Percentiles rank a stretch among this genome's conserved stretches.
Evolutionary conservation across 768 basidiomycete species (phyloP).

Genomic region (Amanita pallidorosea): DNA sequence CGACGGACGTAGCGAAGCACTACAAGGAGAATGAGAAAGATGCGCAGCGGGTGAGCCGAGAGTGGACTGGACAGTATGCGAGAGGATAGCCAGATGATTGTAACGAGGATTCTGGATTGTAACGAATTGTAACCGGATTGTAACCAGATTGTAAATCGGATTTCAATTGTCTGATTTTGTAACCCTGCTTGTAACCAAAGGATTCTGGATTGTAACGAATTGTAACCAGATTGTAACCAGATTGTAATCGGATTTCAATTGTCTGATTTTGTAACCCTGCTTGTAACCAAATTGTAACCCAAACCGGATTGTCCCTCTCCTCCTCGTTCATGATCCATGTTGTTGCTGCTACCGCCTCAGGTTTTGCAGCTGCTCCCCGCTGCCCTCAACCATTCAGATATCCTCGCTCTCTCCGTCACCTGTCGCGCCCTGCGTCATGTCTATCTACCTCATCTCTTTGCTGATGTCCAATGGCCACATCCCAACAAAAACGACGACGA

Average conservation of each 20-base stretch:
- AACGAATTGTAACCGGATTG: too few relatives aligned
- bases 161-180: too few relatives aligned
- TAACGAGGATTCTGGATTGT: too few relatives aligned
- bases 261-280: too few relatives aligned
- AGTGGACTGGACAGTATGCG: conserved; percentile 94
- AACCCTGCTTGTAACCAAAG: too few relatives aligned
- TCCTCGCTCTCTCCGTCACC: conserved; percentile 16
- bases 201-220: too few relatives aligned
- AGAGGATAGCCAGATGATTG: conserved; percentile 2
- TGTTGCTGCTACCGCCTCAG: conserved; percentile 13
- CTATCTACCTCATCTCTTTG: conserved; percentile 22
- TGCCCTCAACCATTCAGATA: conserved; percentile 11
- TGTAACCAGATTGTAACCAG: too few relatives aligned
- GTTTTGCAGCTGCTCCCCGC: conserved; percentile 16
- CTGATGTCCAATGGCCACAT: conserved; percentile 29
- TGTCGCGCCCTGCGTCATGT: conserved; percentile 16
- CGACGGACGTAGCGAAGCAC: conserved; percentile 93
- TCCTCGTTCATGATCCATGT: background rate
- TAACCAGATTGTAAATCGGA: too few relatives aligned
- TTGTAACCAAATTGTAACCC: too few relatives aligned
- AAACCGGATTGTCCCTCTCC: too few relatives aligned
- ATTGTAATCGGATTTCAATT: too few relatives aligned
- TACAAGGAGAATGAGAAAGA: conserved; percentile 97
- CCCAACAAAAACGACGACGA: conserved; percentile 24
- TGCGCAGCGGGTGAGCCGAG: conserved; percentile 83